phyloP scores from a whole-genome alignment of 73 alveolate genomes.

The Paramecium biaurelia region DNA sequence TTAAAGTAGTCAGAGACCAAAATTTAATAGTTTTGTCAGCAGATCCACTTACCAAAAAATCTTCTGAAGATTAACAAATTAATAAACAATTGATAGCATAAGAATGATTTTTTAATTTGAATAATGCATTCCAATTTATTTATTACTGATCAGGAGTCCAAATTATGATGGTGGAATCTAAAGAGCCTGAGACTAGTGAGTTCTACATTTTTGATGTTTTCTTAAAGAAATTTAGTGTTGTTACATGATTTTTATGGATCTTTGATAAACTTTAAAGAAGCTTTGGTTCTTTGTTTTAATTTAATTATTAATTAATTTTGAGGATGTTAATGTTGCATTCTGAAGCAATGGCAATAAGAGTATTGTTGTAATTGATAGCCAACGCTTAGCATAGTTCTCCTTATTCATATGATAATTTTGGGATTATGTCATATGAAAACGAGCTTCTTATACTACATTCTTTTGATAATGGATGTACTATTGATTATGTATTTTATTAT shows the following conservation, averaged over 20 bases:
- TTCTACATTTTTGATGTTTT: not conserved
- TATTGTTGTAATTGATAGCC: not conserved
- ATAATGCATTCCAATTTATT: not conserved
- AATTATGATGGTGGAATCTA: not conserved
- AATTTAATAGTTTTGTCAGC: not conserved
- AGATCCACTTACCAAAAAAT: not conserved
- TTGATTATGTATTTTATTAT: not conserved
- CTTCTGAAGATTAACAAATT: not conserved
- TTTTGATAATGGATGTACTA: not conserved
- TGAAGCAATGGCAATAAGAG: not conserved
- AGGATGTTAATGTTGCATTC: not conserved
- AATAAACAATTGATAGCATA: not conserved
- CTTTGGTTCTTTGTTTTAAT: not conserved
- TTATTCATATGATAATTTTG: not conserved
- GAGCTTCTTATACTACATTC: not conserved
- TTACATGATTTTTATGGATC: not conserved
- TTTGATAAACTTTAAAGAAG: not conserved
- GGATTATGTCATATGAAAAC: not conserved
- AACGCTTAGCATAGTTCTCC: not conserved
- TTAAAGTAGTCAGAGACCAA: not conserved
- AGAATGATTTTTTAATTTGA: not conserved
- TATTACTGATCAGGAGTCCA: not conserved
- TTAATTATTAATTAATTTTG: not conserved
- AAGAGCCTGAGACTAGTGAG: not conserved
- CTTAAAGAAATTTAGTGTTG: not conserved